phyloP scores from a whole-genome alignment of 805 yeast genomes.

The Wickerhamomyces strasburgensis region DNA sequence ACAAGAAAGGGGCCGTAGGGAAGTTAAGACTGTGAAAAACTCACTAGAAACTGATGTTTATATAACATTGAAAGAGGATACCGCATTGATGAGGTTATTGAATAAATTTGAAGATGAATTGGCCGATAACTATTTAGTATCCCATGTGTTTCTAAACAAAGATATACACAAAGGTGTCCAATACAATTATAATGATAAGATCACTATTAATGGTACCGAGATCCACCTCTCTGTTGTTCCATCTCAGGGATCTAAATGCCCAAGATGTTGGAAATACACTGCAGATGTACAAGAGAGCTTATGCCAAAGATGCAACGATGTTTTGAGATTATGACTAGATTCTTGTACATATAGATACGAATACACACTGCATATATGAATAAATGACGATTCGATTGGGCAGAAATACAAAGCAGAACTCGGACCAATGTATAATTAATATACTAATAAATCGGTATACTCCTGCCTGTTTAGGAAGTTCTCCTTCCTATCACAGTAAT shows the following conservation, averaged over 20 bases:
- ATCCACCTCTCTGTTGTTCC: constrained; percentile 37
- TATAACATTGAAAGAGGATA: constrained; percentile 24
- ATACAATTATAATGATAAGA: constrained; percentile 28
- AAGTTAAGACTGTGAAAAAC: constrained; percentile 42
- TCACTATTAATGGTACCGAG: constrained; percentile 27
- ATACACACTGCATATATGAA: no score
- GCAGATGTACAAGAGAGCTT: constrained; percentile 46
- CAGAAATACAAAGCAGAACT: no score
- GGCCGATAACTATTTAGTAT: constrained; percentile 57
- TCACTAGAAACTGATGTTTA: constrained; percentile 54
- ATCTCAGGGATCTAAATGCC: constrained; percentile 62
- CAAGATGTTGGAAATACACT: constrained; percentile 88
- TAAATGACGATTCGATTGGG: no score
- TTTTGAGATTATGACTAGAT: constrained; percentile 5
- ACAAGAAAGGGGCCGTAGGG: constrained; percentile 52
- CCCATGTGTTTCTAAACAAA: constrained; percentile 43
- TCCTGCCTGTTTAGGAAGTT: no score
- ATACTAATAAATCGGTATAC: no score
- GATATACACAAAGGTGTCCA: constrained; percentile 8
- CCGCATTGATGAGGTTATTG: constrained; percentile 9
- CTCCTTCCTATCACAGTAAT: no score
- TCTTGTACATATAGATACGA: no score
- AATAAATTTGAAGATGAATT: constrained; percentile 34
- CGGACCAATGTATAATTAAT: no score
- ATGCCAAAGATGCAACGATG: constrained; percentile 62